Base-by-base conservation (phyloP, 352 stramenopile species). In the Globisporangium heterothallicum region DNA sequence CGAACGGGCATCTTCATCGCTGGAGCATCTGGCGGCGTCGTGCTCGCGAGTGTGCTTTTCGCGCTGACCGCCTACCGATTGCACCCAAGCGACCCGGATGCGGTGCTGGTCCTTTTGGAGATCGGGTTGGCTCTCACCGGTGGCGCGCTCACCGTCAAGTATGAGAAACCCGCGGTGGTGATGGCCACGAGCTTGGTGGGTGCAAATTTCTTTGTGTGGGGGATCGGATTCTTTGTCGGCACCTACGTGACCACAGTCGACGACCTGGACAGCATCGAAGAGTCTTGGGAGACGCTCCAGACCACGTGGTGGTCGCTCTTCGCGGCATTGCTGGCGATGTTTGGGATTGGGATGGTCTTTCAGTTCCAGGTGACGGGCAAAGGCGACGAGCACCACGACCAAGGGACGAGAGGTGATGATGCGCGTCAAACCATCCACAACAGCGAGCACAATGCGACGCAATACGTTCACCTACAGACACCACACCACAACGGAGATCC, bases 191-290 rank as follows among this genome's bases (percentile, higher is more conserved):
- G 61, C 42, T 51, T 74, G 30, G 64, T 70, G 22, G 66, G 66
- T 0, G 63, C 70, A 8, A 46, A 51, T 0, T 47, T 43, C 10
- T 26, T 74, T 0, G 62, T 68, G 1, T 77, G 70, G 67, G 70
- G 70, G 19, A 40, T 79, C 10, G 61, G 70, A 14, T 79, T 66
- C 44, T 79, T 74, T 47, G 66, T 58, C 16, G 64, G 70, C 10
- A 46, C 72, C 27, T 79, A 72, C 49, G n/a, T n/a, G n/a, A n/a
- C n/a, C n/a, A n/a, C n/a, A n/a, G n/a, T n/a, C n/a, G n/a, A n/a
- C n/a, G n/a, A n/a, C n/a, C n/a, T n/a, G n/a, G n/a, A n/a, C n/a
- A n/a, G n/a, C n/a, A n/a, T n/a, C n/a, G n/a, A n/a, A n/a, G n/a
- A n/a, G n/a, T n/a, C n/a, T n/a, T n/a, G n/a, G n/a, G n/a, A n/a